Percentiles rank a stretch among this genome's conserved stretches.
Conservation (phyloP, 441 rosid species). For the Raphanus hybrid region DNA sequence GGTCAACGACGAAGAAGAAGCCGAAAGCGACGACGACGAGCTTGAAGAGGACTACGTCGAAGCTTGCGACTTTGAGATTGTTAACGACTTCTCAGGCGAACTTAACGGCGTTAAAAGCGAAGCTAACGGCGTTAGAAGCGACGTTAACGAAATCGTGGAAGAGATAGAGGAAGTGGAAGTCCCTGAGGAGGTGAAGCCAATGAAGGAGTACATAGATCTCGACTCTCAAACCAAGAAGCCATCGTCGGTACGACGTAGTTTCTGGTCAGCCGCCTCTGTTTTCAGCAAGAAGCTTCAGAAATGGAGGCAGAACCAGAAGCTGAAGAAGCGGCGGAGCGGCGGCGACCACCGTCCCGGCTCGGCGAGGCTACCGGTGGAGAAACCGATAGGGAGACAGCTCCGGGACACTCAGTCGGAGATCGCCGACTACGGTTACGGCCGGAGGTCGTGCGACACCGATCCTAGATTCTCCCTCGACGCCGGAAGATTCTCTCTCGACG, state of each 20-base stretch:
- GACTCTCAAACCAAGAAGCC: conserved; percentile 83
- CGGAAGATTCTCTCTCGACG: conserved; percentile 81
- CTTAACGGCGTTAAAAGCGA: conserved; percentile 43
- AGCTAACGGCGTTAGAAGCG: conserved; percentile 40
- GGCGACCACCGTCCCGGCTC: conserved; percentile 63
- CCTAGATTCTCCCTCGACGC: conserved; percentile 96
- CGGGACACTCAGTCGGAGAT: conserved; percentile 98
- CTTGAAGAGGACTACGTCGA: conserved; percentile 43
- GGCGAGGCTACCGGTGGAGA: conserved; percentile 91
- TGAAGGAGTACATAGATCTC: conserved; percentile 96
- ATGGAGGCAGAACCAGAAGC: conserved; percentile 97
- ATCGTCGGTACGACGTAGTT: conserved; percentile 77
- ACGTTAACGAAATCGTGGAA: conserved; percentile 50
- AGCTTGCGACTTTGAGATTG: conserved; percentile 43
- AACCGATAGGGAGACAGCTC: conserved; percentile 90
- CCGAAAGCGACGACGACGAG: conserved; percentile 58
- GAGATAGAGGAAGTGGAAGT: conserved; percentile 42
- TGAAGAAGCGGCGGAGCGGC: conserved; percentile 70
- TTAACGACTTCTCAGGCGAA: conserved; percentile 54
- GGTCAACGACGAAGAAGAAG: conserved; percentile 65
- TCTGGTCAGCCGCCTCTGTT: conserved; percentile 98
- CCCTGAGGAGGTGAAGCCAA: conserved; percentile 63
- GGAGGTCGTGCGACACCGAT: conserved; percentile 98
- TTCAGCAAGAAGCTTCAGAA: conserved; percentile 96
- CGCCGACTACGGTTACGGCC: conserved; percentile 96